Percentiles rank a stretch among this genome's conserved stretches.
These are phyloP conservation scores for Lachnellula subtilissima DNA, from an alignment of 2,329 filamentous ascomycete genomes.

Conservation along the genomic window DNA sequence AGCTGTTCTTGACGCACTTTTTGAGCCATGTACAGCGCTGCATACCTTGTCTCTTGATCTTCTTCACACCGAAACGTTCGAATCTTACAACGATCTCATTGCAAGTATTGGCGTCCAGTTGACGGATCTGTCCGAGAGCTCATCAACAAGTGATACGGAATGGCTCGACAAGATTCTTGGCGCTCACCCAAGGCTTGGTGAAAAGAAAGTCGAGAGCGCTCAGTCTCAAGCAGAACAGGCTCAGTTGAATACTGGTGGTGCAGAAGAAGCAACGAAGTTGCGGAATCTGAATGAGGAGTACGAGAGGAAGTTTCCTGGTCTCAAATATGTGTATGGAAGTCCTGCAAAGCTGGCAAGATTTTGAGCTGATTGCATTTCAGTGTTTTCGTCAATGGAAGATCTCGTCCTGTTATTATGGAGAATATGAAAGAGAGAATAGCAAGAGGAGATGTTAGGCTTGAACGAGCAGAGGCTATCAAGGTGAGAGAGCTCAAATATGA, in stretches of 20 bases:
- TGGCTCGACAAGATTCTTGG: conserved; percentile 69
- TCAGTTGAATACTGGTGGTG: conserved; percentile 56
- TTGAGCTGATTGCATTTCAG: conserved; percentile 33
- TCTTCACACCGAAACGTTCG: conserved; percentile 55
- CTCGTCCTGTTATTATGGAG: conserved; percentile 68
- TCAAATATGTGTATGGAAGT: conserved; percentile 67
- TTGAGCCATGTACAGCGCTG: conserved; percentile 74
- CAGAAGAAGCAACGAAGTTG: conserved; percentile 54
- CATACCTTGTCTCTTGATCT: conserved; percentile 67
- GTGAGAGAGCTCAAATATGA: conserved; percentile 38
- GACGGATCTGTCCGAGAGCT: conserved; percentile 50
- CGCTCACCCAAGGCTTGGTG: conserved; percentile 79
- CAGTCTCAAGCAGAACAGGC: conserved; percentile 80
- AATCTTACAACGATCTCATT: conserved; percentile 66
- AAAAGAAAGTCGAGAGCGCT: conserved; percentile 74
- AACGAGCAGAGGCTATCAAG: conserved; percentile 70
- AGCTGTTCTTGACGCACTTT: conserved; percentile 68
- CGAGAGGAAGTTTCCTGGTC: conserved; percentile 72
- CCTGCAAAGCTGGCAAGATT: background rate
- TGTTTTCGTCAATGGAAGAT: conserved; percentile 83
- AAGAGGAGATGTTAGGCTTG: conserved; percentile 57
- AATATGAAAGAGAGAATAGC: conserved; percentile 75
- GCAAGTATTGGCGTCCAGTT: conserved; percentile 60
- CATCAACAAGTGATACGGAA: conserved; percentile 44
- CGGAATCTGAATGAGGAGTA: conserved; percentile 68